Percentiles rank a stretch among this genome's conserved stretches.
These are phyloP conservation scores for Arthromyces matolae DNA, from an alignment of 768 basidiomycete species.

Conservation along the genomic window DNA sequence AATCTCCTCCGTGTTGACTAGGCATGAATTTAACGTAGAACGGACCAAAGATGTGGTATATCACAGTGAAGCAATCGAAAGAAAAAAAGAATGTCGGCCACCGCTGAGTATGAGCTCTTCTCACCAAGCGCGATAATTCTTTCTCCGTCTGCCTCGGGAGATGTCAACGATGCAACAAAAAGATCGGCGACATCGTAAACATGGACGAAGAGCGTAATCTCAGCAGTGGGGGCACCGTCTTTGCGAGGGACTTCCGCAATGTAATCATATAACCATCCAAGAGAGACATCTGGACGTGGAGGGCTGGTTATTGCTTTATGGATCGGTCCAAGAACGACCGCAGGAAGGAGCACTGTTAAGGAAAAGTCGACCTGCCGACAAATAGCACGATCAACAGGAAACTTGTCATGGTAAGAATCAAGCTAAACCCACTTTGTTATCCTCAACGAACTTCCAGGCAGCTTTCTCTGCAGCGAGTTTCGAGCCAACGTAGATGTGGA, in stretches of 20 bases:
- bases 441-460: conserved; percentile 11
- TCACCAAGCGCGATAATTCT: conserved; percentile 8
- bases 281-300: conserved; percentile 10
- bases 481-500: conserved; percentile 12
- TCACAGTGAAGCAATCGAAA: no score
- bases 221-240: conserved; percentile 3
- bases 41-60: no score
- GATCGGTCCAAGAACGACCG: conserved; percentile 4
- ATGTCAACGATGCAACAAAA: conserved; percentile 9
- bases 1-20: conserved; percentile 3
- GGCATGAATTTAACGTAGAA: no score
- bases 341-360: conserved; percentile 7
- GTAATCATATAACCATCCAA: conserved; percentile 12
- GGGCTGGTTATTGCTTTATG: conserved; percentile 7
- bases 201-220: conserved; percentile 9
- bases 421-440: conserved; percentile 1
- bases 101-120: conserved; percentile 7
- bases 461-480: conserved; percentile 9
- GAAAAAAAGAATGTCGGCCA: conserved; percentile 10
- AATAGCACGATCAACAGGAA: not conserved
- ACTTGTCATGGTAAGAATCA: not conserved
- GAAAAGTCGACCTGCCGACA: conserved; percentile 7
- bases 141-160: conserved; percentile 5
- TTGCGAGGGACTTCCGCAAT: conserved; percentile 5
- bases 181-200: conserved; percentile 10